A percentile compares a stretch with the other conserved stretches of the same genome.
Conservation (phyloP, 2,329 filamentous ascomycete genomes). For the Purpureocillium lavendulum region DNA sequence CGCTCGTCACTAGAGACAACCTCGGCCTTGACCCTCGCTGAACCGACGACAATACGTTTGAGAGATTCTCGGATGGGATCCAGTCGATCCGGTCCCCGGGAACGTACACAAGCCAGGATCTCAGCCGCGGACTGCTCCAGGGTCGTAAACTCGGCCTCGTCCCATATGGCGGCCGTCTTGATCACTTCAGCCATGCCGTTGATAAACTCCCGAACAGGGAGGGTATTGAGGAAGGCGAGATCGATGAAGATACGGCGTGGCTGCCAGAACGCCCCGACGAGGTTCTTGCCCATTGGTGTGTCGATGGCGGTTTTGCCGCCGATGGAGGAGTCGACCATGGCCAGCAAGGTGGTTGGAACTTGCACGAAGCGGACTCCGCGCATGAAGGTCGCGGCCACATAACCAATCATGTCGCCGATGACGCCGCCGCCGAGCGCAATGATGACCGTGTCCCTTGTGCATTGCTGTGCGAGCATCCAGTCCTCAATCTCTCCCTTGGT, state of each 20-base stretch:
- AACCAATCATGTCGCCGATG: slow-evolving; percentile 96
- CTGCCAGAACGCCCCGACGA: slow-evolving; percentile 96
- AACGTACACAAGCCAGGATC: slow-evolving; percentile 48
- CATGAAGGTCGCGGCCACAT: slow-evolving; percentile 98
- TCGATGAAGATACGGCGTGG: slow-evolving; percentile 92
- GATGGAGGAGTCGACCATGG: slow-evolving; percentile 98
- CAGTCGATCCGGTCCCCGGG: slow-evolving; percentile 46
- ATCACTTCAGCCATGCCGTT: slow-evolving; percentile 99
- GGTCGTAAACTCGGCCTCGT: slow-evolving; percentile 75
- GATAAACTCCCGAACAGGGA: slow-evolving; percentile 87
- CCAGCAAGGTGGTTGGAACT: slow-evolving; percentile 85
- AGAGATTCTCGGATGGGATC: slow-evolving; percentile 61
- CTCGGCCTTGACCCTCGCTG: slow-evolving; percentile 85
- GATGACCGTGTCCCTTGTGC: slow-evolving; percentile 88
- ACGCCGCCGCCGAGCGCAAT: slow-evolving; percentile 93
- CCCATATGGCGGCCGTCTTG: slow-evolving; percentile 96
- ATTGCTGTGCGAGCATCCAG: slow-evolving; percentile 89
- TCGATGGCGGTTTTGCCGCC: slow-evolving; percentile 98
- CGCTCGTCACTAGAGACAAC: slow-evolving; percentile 93
- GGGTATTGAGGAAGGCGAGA: slow-evolving; percentile 79
- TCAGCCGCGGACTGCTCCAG: slow-evolving; percentile 73
- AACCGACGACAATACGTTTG: slow-evolving; percentile 77
- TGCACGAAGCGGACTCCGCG: slow-evolving; percentile 92
- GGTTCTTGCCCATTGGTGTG: slow-evolving; percentile 89
- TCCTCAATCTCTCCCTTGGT: slow-evolving; percentile 96